Evolutionary conservation across 768 basidiomycete species (phyloP).

Genomic region (Leccinellum albellum): DNA sequence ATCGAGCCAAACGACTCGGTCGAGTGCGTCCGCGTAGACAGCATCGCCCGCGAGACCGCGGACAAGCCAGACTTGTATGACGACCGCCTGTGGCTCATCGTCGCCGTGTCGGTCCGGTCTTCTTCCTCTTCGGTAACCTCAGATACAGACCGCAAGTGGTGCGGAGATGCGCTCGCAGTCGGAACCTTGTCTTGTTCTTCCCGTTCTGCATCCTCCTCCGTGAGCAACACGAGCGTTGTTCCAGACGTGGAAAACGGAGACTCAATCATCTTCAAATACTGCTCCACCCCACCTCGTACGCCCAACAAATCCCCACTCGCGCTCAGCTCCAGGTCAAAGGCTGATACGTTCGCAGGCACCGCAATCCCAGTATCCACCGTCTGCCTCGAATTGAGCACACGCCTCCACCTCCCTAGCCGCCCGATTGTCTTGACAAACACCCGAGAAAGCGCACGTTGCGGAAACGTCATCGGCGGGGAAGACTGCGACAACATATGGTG

Average conservation of each 20-base stretch:
- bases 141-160: conserved; percentile 29
- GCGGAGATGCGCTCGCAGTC: conserved; percentile 1
- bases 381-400: conserved; percentile 58
- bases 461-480: conserved; percentile 39
- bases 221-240: background rate
- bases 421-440: conserved; percentile 81
- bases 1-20: conserved; percentile 34
- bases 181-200: conserved; percentile 9
- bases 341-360: conserved; percentile 50
- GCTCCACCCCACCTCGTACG: conserved; percentile 60
- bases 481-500: conserved; percentile 28
- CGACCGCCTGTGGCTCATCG: conserved; percentile 9
- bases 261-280: conserved; percentile 59
- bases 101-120: conserved; percentile 15
- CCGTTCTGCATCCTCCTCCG: background rate
- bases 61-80: conserved; percentile 26
- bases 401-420: conserved; percentile 76
- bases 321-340: conserved; percentile 66
- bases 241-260: conserved; percentile 22
- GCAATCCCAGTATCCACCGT: conserved; percentile 35
- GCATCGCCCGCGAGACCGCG: conserved; percentile 13
- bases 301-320: conserved; percentile 59
- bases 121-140: conserved; percentile 33
- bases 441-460: conserved; percentile 65
- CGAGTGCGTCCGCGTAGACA: conserved; percentile 30